Percentiles rank a stretch among this genome's conserved stretches.
These are phyloP conservation scores for Verbascum thapsus DNA, from an alignment of 257 asterid genomes.

Conservation along the genomic window DNA sequence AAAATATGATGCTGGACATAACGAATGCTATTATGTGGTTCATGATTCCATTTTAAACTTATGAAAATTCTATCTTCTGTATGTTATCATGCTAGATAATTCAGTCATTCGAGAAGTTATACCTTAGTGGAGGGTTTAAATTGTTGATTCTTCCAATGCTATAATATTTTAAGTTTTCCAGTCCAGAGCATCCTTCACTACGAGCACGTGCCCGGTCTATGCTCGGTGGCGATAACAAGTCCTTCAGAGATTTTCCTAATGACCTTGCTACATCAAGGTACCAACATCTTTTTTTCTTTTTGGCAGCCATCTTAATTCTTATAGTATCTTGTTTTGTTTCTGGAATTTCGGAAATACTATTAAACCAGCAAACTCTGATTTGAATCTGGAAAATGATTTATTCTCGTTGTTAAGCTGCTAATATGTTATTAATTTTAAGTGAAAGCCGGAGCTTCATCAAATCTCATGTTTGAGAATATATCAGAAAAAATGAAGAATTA, in stretches of 20 bases:
- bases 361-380: constrained; percentile 15
- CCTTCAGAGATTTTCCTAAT: constrained; percentile 56
- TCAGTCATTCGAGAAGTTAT: constrained; percentile 17
- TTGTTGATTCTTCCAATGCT: constrained; percentile 30
- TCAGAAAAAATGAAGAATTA: background rate
- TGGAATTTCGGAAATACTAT: constrained; percentile 1
- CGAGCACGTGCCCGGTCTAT: constrained; percentile 70
- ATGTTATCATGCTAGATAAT: constrained; percentile 5
- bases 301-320: background rate
- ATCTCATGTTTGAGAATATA: constrained; percentile 1
- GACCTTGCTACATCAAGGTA: constrained; percentile 72
- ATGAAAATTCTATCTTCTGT: constrained; percentile 7
- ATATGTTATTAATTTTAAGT: constrained; percentile 8
- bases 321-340: background rate
- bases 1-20: constrained; percentile 3
- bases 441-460: constrained; percentile 15
- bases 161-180: constrained; percentile 38
- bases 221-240: constrained; percentile 80
- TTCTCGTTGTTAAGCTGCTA: constrained; percentile 14
- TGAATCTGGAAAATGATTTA: constrained; percentile 16
- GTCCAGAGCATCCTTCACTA: constrained; percentile 89
- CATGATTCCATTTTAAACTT: constrained; percentile 1
- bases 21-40: constrained; percentile 4
- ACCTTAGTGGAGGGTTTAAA: constrained; percentile 9
- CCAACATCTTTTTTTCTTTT: background rate